Conservation (phyloP, 106 monocot genomes). For the Allium sativum region DNA sequence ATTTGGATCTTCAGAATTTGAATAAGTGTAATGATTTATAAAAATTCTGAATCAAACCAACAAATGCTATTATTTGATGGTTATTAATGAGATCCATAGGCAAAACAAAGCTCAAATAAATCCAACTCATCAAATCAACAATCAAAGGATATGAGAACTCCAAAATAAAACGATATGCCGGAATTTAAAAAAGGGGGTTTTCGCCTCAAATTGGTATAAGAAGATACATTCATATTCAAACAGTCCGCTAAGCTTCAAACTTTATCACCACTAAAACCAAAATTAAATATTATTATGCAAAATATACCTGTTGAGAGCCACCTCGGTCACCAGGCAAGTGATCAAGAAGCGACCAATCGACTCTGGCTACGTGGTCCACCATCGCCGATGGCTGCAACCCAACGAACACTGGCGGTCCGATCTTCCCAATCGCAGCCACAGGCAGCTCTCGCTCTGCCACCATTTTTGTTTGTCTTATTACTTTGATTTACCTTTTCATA, state of each 20-base stretch:
- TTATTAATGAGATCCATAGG: background rate
- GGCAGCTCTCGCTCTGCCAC: slow-evolving; percentile 34
- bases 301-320: slow-evolving; percentile 65
- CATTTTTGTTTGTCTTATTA: slow-evolving; percentile 10
- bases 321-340: slow-evolving; percentile 70
- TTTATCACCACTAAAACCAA: no score
- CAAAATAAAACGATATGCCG: no score
- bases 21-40: background rate
- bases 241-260: background rate
- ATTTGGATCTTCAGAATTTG: background rate
- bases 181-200: background rate
- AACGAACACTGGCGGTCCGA: slow-evolving; percentile 21
- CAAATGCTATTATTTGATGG: background rate
- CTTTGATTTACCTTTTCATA: no score
- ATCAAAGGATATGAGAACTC: no score
- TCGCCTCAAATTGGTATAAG: background rate
- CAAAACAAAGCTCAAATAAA: background rate
- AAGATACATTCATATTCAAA: background rate
- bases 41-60: background rate
- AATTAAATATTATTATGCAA: background rate
- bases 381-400: slow-evolving; percentile 76
- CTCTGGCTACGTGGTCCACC: slow-evolving; percentile 80
- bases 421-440: background rate
- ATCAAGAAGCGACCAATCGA: slow-evolving; percentile 72
- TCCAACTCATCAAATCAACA: background rate